Percentiles rank a stretch among this genome's conserved stretches.
phyloP scores from a whole-genome alignment of 768 basidiomycete species.

The Naganishia vishniacii region DNA sequence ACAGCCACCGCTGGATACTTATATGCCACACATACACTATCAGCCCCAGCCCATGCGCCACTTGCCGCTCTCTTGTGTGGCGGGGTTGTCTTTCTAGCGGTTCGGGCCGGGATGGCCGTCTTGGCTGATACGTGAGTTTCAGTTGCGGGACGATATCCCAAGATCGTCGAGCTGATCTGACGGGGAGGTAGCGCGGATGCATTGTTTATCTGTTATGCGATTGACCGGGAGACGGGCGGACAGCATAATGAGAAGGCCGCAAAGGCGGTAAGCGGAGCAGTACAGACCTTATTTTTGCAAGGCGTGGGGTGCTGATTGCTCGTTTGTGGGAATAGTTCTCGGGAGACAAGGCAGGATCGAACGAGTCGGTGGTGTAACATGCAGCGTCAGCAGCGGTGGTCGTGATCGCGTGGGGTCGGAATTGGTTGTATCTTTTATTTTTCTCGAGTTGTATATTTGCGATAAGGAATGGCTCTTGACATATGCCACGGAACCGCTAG shows the following conservation, averaged over 20 bases:
- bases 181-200: conserved; percentile 56
- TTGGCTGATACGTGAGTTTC: conserved; percentile 68
- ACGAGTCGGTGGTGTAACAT: background rate
- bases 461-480: too few relatives aligned
- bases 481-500: too few relatives aligned
- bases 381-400: too few relatives aligned
- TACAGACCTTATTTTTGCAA: too few relatives aligned
- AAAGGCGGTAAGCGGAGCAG: conserved; percentile 56
- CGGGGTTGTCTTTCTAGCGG: conserved; percentile 71
- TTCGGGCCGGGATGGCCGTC: conserved; percentile 73
- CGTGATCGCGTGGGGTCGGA: too few relatives aligned
- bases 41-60: conserved; percentile 66
- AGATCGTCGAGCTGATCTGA: background rate
- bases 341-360: background rate
- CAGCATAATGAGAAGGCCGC: conserved; percentile 57
- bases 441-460: too few relatives aligned
- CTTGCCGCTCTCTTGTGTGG: conserved; percentile 71
- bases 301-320: background rate
- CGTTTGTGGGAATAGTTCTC: background rate
- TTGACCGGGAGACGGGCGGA: conserved; percentile 58
- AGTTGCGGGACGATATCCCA: too few relatives aligned
- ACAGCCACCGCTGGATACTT: conserved; percentile 77
- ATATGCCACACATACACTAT: conserved; percentile 76
- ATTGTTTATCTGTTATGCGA: conserved; percentile 63
- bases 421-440: too few relatives aligned